Evolutionary conservation across 2,329 filamentous ascomycete species (phyloP).

Genomic region (Sclerotinia minor): DNA sequence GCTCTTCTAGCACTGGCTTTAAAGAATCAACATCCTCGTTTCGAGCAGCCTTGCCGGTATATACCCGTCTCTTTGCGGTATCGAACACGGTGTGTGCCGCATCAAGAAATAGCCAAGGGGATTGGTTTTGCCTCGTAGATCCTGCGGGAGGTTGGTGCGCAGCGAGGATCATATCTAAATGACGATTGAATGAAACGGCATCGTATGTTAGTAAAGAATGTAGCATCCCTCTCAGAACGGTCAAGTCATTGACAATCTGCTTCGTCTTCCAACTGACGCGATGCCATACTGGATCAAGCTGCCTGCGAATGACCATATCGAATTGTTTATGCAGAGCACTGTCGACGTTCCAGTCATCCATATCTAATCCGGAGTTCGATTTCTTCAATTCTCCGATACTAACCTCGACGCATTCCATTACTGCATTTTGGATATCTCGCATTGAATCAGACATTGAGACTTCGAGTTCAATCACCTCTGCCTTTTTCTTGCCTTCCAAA

Average conservation of each 20-base stretch:
- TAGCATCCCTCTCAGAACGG: constrained; percentile 78
- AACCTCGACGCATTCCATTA: constrained; percentile 93
- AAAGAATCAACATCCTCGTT: constrained; percentile 48
- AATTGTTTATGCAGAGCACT: constrained; percentile 92
- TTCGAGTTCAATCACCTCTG: constrained; percentile 95
- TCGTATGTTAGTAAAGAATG: constrained; percentile 83
- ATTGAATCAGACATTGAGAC: constrained; percentile 95
- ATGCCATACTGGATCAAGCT: constrained; percentile 96
- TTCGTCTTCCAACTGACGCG: constrained; percentile 91
- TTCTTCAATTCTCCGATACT: constrained; percentile 94
- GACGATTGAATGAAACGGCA: constrained; percentile 86
- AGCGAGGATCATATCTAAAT: constrained; percentile 90
- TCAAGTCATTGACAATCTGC: constrained; percentile 89
- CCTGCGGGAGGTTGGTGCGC: constrained; percentile 86
- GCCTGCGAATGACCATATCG: constrained; percentile 81
- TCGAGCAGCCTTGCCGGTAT: constrained; percentile 60
- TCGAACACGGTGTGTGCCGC: constrained; percentile 93
- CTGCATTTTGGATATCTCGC: constrained; percentile 88
- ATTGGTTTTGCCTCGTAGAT: constrained; percentile 83
- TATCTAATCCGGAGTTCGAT: constrained; percentile 82
- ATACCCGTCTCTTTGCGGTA: constrained; percentile 84
- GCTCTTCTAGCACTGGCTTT: constrained; percentile 82
- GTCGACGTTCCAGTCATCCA: constrained; percentile 96
- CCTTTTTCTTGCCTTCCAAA: constrained; percentile 86
- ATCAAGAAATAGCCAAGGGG: constrained; percentile 94